Percentiles rank a stretch among this genome's conserved stretches.
Evolutionary conservation across 495 filamentous ascomycete genomes (phyloP).

Genomic region (Xylaria scruposa): DNA sequence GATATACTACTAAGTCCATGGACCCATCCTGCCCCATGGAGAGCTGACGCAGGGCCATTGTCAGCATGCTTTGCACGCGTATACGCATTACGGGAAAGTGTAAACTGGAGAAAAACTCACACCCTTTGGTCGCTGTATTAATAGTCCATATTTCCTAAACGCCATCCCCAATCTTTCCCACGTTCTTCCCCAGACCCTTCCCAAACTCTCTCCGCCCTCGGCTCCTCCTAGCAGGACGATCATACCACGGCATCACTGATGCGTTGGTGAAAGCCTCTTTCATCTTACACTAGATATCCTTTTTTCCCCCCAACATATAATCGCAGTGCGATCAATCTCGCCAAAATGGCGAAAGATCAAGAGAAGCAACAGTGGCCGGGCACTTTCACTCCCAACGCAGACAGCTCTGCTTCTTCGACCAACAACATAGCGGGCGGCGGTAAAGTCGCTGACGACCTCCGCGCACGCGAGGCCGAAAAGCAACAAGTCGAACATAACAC

Average conservation of each 20-base stretch:
- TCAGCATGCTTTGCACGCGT: not conserved
- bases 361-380: constrained; percentile 13
- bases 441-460: not conserved
- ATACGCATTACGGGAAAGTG: not conserved
- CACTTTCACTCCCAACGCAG: constrained; percentile 2
- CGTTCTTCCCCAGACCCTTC: constrained; percentile 11
- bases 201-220: not conserved
- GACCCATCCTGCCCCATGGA: constrained; percentile 16
- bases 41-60: not conserved
- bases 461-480: not conserved
- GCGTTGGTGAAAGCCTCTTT: not conserved
- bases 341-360: constrained; percentile 4
- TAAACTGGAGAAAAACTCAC: constrained; percentile 4
- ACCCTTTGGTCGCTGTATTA: not conserved
- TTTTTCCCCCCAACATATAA: not conserved
- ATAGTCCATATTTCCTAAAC: constrained; percentile 8
- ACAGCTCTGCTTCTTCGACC: constrained; percentile 16
- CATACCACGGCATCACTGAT: constrained; percentile 19
- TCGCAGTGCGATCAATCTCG: not conserved
- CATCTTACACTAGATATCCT: not conserved
- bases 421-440: not conserved
- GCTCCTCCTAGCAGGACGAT: not conserved
- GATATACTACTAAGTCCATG: not conserved
- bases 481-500: constrained; percentile 22
- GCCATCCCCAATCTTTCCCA: constrained; percentile 13